Base-by-base conservation (phyloP, 495 filamentous ascomycete genomes). In the Staphylotrichum tortipilum region DNA sequence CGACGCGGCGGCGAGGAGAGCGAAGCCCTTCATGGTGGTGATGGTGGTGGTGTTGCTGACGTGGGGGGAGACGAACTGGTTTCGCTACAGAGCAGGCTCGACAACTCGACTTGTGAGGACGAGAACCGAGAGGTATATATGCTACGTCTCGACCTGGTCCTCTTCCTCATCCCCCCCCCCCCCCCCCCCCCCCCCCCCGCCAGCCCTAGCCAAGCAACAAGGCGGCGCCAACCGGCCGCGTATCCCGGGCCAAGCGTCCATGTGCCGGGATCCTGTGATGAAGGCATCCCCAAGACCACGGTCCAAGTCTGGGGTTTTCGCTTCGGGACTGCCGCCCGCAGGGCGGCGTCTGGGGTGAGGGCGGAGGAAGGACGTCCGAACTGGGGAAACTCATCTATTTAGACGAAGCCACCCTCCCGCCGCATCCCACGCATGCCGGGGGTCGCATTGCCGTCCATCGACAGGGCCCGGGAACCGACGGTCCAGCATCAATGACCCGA, bases 1-100 rank as follows among this genome's bases (percentile, higher is more conserved):
- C n/a, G 65, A 55, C 14, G 67, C 67, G 17, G 59, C 56, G 11
- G 54, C 54, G 10, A 62, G 54, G 47, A 64, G 56, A 28, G 52
- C n/a, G 49, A 64, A 31, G 34, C 24, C 42, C 44, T 64, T 62
- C 61, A 64, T 64, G 6, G 54, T 12, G 28, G 15, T 23, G 26
- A 21, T 34, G 30, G n/a, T n/a, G n/a, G n/a, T n/a, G n/a, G n/a
- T n/a, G n/a, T n/a, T n/a, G n/a, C n/a, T n/a, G n/a, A n/a, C n/a
- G n/a, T n/a, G n/a, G n/a, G n/a, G 14, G 14, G 30, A 34, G 30
- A 36, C 8, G 26, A 24, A 5, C 18, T 15, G 9, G 36, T 28
- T 18, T 28, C 8, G 40, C 7, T 26, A 22, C 29, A 30, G n/a
- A 29, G 29, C 18, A 44, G n/a, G n/a, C n/a, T n/a, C n/a, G n/a